These are phyloP conservation scores for Cymodocea nodosa DNA, from an alignment of 116 monocot species.

Conservation along the genomic window DNA sequence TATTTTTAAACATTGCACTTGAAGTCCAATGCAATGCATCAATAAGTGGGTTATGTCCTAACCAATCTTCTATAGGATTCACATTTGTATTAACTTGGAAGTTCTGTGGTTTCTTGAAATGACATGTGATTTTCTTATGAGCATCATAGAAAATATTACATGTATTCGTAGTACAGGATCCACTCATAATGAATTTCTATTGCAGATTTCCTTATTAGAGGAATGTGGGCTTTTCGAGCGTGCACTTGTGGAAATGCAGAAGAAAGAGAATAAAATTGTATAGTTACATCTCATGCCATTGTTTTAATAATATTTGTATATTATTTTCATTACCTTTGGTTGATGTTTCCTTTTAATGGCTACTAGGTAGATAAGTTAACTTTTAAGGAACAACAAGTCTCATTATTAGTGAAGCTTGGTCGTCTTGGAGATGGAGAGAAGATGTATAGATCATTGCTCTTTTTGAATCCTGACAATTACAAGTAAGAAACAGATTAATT, in stretches of 20 bases:
- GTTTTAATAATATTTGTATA: background rate
- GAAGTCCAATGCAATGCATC: too few species aligned
- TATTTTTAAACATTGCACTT: too few species aligned
- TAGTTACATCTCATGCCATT: constrained; percentile 8
- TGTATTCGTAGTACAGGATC: too few species aligned
- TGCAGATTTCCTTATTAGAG: constrained; percentile 83
- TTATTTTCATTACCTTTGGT: too few species aligned
- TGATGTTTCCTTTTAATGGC: constrained; percentile 5
- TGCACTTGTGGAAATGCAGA: constrained; percentile 83
- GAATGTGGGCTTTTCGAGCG: constrained; percentile 68
- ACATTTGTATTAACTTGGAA: too few species aligned
- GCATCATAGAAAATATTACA: too few species aligned
- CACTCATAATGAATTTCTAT: too few species aligned
- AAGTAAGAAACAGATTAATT: constrained; percentile 23
- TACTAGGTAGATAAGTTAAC: constrained; percentile 82
- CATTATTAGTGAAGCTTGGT: constrained; percentile 66
- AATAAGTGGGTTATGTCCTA: too few species aligned
- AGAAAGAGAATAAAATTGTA: constrained; percentile 83
- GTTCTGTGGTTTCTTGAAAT: too few species aligned
- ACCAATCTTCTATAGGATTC: too few species aligned
- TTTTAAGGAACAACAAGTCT: constrained; percentile 78
- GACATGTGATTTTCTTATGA: too few species aligned
- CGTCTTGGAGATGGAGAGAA: constrained; percentile 65
- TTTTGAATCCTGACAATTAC: constrained; percentile 96
- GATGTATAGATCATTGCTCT: constrained; percentile 60